These are phyloP conservation scores for Macrophomina tecta DNA, from an alignment of 2,329 filamentous ascomycete species.

Conservation along the genomic window DNA sequence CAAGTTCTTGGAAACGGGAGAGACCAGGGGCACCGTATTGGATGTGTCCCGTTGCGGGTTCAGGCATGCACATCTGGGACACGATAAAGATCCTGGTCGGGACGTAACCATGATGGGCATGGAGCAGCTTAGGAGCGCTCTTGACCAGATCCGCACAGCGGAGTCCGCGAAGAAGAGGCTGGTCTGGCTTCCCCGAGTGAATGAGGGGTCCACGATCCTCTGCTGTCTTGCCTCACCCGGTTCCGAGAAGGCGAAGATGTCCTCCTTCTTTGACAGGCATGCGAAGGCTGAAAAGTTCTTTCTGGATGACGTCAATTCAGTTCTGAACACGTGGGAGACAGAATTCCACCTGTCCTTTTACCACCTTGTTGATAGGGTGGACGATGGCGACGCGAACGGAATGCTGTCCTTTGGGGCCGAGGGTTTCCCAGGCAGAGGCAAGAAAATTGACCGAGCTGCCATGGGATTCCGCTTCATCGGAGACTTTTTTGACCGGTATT, in stretches of 20 bases:
- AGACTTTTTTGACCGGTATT: constrained; percentile 43
- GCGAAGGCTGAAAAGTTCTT: constrained; percentile 31
- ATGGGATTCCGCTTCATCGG: constrained; percentile 40
- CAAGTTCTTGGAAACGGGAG: background rate
- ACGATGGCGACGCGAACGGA: background rate
- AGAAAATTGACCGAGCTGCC: constrained; percentile 30
- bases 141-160: background rate
- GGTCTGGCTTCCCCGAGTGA: constrained; percentile 9
- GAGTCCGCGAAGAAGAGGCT: constrained; percentile 22
- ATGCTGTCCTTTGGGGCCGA: background rate
- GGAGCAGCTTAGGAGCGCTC: background rate
- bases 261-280: constrained; percentile 36
- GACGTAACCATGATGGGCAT: background rate
- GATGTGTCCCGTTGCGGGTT: constrained; percentile 2
- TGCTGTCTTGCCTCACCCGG: constrained; percentile 30
- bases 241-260: constrained; percentile 29
- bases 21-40: background rate
- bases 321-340: constrained; percentile 40
- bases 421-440: background rate
- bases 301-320: constrained; percentile 36
- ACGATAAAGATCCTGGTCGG: background rate
- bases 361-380: constrained; percentile 24
- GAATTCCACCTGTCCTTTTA: constrained; percentile 41
- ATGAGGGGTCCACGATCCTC: constrained; percentile 17
- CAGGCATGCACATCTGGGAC: background rate